A percentile compares a stretch with the other conserved stretches of the same genome.
Conservation (phyloP, 73 alveolate genomes). For the Stentor coeruleus region DNA sequence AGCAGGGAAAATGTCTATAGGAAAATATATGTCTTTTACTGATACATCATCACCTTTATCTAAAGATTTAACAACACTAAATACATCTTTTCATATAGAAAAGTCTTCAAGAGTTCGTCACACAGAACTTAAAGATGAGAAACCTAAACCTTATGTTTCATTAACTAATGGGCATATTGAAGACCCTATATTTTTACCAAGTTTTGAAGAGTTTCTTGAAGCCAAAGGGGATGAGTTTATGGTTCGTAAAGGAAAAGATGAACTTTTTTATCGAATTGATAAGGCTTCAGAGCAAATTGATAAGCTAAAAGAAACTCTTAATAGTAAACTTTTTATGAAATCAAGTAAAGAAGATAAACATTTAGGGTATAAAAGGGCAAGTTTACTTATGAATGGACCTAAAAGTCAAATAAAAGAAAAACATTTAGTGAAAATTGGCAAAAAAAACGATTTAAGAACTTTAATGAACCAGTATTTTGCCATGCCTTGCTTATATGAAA, state of each 20-base stretch:
- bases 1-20: slow-evolving; percentile 4
- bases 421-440: background rate
- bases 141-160: slow-evolving; percentile 17
- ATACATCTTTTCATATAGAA: background rate
- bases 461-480: background rate
- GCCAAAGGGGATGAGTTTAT: slow-evolving; percentile 9
- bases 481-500: background rate
- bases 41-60: background rate
- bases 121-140: background rate
- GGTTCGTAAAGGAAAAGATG: slow-evolving; percentile 3
- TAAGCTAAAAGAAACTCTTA: background rate
- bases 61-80: background rate
- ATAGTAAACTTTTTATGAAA: background rate
- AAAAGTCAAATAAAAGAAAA: background rate
- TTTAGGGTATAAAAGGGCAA: background rate
- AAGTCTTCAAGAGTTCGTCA: background rate
- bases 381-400: background rate
- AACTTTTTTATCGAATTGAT: background rate
- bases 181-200: background rate
- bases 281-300: background rate
- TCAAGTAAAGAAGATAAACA: background rate
- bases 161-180: slow-evolving; percentile 9
- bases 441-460: background rate
- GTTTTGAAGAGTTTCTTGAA: background rate
- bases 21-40: background rate